Percentiles rank a stretch among this genome's conserved stretches.
Conservation (phyloP, 257 asterid genomes). For the Capsicum pubescens region DNA sequence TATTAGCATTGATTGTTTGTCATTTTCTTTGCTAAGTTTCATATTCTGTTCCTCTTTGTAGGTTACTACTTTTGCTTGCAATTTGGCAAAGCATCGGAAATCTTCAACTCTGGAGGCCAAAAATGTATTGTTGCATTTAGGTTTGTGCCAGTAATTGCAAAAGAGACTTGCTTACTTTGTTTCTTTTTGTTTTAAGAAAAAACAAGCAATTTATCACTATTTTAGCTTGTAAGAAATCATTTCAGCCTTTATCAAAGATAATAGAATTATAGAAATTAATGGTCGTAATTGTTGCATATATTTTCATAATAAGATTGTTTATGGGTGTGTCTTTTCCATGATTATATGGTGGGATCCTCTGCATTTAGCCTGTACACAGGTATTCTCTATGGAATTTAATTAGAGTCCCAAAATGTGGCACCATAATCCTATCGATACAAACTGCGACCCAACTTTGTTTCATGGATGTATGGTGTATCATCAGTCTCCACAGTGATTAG, state of each 20-base stretch:
- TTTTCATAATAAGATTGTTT: neutral
- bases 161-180: neutral
- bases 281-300: neutral
- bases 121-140: constrained; percentile 90
- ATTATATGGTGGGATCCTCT: constrained; percentile 19
- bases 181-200: neutral
- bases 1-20: neutral
- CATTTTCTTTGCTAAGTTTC: constrained; percentile 23
- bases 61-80: constrained; percentile 87
- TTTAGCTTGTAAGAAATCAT: constrained; percentile 15
- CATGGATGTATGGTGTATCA: neutral
- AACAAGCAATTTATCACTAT: neutral
- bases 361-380: neutral
- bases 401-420: neutral
- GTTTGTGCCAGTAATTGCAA: constrained; percentile 54
- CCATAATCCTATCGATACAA: neutral
- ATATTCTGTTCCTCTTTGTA: constrained; percentile 34
- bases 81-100: constrained; percentile 92
- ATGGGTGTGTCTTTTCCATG: neutral
- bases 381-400: neutral
- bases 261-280: neutral
- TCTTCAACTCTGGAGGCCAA: constrained; percentile 89
- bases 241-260: neutral
- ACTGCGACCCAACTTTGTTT: neutral
- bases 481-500: neutral